Evolutionary conservation across 2,329 filamentous ascomycete species (phyloP).

Genomic region (Diaporthe citri): DNA sequence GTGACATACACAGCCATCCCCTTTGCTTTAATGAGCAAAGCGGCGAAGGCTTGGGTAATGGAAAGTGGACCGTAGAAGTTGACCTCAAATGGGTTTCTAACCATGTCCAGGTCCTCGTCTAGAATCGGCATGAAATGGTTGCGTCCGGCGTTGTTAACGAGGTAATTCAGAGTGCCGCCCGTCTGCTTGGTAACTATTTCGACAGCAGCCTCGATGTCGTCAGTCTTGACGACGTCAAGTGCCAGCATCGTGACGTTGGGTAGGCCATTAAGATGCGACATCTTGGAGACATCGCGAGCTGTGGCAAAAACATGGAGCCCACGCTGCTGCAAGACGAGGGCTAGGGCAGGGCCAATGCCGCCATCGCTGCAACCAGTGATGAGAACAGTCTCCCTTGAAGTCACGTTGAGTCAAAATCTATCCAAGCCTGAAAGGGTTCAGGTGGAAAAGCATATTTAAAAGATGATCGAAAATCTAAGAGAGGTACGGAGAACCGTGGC

Average conservation of each 20-base stretch:
- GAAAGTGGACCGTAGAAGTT: slow-evolving; percentile 49
- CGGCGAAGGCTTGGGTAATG: slow-evolving; percentile 46
- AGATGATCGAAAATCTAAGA: background rate
- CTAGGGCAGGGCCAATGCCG: slow-evolving; percentile 46
- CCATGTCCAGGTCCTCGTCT: slow-evolving; percentile 43
- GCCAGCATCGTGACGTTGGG: slow-evolving; percentile 44
- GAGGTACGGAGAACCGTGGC: background rate
- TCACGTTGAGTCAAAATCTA: slow-evolving; percentile 16
- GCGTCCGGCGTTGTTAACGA: slow-evolving; percentile 47
- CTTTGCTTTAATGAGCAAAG: slow-evolving; percentile 47
- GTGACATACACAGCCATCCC: slow-evolving; percentile 47
- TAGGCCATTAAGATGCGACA: slow-evolving; percentile 41
- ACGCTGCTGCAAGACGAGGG: slow-evolving; percentile 43
- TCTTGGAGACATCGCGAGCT: slow-evolving; percentile 46
- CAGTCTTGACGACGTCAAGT: slow-evolving; percentile 44
- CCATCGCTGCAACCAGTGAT: slow-evolving; percentile 49
- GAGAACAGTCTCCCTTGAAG: slow-evolving; percentile 45
- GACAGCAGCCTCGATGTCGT: slow-evolving; percentile 43
- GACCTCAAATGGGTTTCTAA: slow-evolving; percentile 46
- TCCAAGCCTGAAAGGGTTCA: background rate
- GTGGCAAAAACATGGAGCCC: slow-evolving; percentile 47
- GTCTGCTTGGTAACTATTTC: slow-evolving; percentile 42
- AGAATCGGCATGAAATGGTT: slow-evolving; percentile 47
- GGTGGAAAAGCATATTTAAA: background rate
- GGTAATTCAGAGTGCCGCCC: slow-evolving; percentile 44